Evolutionary conservation across 208 protist genomes (phyloP).

Genomic region (Vickermania spadyakhi): DNA sequence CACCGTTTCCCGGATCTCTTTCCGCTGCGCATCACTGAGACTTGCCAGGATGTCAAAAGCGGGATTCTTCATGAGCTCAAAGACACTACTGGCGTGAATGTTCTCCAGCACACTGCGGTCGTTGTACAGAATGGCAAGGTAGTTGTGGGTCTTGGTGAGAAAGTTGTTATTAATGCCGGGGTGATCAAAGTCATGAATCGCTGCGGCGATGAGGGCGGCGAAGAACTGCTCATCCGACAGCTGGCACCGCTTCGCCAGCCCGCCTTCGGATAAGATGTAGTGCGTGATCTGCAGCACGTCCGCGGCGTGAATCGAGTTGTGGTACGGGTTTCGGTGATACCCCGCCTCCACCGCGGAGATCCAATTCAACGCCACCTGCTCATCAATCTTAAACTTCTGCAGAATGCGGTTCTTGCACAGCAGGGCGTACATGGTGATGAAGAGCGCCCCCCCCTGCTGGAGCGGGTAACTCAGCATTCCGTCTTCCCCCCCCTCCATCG

Average conservation of each 20-base stretch:
- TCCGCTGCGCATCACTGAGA: constrained; percentile 69
- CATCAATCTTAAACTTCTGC: constrained; percentile 88
- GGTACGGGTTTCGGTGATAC: constrained; percentile 90
- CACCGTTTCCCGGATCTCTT: constrained; percentile 80
- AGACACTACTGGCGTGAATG: constrained; percentile 86
- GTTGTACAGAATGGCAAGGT: constrained; percentile 91
- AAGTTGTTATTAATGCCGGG: constrained; percentile 94
- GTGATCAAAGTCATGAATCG: constrained; percentile 96
- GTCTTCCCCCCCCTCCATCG: constrained; percentile 74
- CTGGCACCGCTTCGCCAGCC: constrained; percentile 52
- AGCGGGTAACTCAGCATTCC: constrained; percentile 37
- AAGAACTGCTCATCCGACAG: constrained; percentile 83
- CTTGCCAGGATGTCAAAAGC: constrained; percentile 70
- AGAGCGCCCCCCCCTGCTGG: constrained; percentile 63
- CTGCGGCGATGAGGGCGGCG: constrained; percentile 81
- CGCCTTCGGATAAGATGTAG: constrained; percentile 75
- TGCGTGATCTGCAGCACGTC: constrained; percentile 87
- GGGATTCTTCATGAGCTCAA: constrained; percentile 86
- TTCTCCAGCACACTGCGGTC: constrained; percentile 95
- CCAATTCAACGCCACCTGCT: constrained; percentile 85
- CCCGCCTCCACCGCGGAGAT: constrained; percentile 82
- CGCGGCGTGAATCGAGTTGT: constrained; percentile 91
- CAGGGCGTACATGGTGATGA: constrained; percentile 83
- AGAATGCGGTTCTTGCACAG: constrained; percentile 78
- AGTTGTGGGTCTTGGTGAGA: constrained; percentile 76